A percentile compares a stretch with the other conserved stretches of the same genome.
These are phyloP conservation scores for Xylaria venustula DNA, from an alignment of 495 filamentous ascomycete genomes.

Conservation along the genomic window DNA sequence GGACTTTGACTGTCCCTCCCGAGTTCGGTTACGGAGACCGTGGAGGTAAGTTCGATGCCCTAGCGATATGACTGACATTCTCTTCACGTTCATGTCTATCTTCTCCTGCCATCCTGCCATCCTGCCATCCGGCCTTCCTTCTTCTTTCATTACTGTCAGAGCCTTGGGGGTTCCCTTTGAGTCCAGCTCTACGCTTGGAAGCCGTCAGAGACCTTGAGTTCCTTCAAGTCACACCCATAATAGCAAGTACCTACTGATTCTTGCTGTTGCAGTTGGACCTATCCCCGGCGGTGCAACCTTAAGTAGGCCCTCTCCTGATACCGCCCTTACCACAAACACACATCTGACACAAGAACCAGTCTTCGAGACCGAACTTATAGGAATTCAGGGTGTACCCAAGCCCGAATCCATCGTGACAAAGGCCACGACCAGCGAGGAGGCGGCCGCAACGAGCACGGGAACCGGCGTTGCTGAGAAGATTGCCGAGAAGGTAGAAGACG, in stretches of 20 bases:
- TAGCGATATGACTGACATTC: too few relatives aligned
- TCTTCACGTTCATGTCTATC: too few relatives aligned
- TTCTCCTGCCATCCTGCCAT: too few relatives aligned
- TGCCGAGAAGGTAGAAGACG: slow-evolving; percentile 42
- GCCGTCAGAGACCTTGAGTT: too few relatives aligned
- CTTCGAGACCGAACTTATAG: slow-evolving; percentile 91
- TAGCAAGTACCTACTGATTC: too few relatives aligned
- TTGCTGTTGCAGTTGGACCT: slow-evolving; percentile 45
- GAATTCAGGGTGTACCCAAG: slow-evolving; percentile 73
- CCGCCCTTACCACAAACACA: not conserved
- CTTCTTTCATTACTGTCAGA: too few relatives aligned
- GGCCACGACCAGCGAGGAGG: slow-evolving; percentile 34
- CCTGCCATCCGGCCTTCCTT: too few relatives aligned
- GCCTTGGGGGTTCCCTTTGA: too few relatives aligned
- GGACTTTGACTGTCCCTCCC: slow-evolving; percentile 87
- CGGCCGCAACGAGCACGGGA: slow-evolving; percentile 31
- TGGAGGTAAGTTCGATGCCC: slow-evolving; percentile 32
- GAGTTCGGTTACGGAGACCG: slow-evolving; percentile 79
- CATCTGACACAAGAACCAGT: slow-evolving; percentile 44
- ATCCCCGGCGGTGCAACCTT: slow-evolving; percentile 79
- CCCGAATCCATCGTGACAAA: slow-evolving; percentile 50
- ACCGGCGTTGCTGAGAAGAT: slow-evolving; percentile 38
- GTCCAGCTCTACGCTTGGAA: too few relatives aligned
- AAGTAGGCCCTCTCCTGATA: slow-evolving; percentile 41
- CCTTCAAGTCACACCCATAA: too few relatives aligned